These are phyloP conservation scores for Thuidium tamariscinum DNA, from an alignment of 225 moss, liverwort and hornwort species.

Conservation along the genomic window DNA sequence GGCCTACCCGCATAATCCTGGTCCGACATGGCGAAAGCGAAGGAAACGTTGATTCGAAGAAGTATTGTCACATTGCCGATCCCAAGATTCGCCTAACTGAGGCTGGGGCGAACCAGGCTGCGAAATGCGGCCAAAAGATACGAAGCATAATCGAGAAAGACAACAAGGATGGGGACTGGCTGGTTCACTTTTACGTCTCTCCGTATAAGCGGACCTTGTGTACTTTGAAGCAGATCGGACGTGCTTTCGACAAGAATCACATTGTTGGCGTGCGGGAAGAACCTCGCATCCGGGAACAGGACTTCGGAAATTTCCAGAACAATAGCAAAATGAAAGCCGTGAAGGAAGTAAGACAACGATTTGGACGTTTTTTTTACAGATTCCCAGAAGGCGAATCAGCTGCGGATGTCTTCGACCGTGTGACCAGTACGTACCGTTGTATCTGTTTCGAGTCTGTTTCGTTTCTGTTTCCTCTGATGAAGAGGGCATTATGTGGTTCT, in stretches of 20 bases:
- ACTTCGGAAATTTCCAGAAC: conserved; percentile 55
- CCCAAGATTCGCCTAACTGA: conserved; percentile 42
- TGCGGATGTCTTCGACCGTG: conserved; percentile 62
- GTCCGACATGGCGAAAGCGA: conserved; percentile 58
- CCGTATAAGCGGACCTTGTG: conserved; percentile 43
- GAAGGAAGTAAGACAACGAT: conserved; percentile 26
- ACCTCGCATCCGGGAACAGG: conserved; percentile 61
- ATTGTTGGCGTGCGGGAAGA: conserved; percentile 59
- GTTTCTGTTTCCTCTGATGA: neutral
- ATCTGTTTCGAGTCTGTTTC: neutral
- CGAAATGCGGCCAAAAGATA: conserved; percentile 31
- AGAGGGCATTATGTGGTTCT: neutral
- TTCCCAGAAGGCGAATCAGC: conserved; percentile 63
- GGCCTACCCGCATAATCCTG: conserved; percentile 51
- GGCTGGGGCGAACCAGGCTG: conserved; percentile 23
- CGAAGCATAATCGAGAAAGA: conserved; percentile 20
- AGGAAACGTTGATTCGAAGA: conserved; percentile 49
- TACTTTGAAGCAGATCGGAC: conserved; percentile 48
- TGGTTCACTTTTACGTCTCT: conserved; percentile 54
- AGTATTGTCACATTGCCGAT: conserved; percentile 43
- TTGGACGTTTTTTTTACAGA: conserved; percentile 49
- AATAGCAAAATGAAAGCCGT: conserved; percentile 13
- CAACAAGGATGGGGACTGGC: conserved; percentile 22
- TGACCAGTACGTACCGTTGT: conserved; percentile 32
- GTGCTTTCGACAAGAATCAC: conserved; percentile 29